Base-by-base conservation (phyloP, 768 basidiomycete species). In the Russula lepida region DNA sequence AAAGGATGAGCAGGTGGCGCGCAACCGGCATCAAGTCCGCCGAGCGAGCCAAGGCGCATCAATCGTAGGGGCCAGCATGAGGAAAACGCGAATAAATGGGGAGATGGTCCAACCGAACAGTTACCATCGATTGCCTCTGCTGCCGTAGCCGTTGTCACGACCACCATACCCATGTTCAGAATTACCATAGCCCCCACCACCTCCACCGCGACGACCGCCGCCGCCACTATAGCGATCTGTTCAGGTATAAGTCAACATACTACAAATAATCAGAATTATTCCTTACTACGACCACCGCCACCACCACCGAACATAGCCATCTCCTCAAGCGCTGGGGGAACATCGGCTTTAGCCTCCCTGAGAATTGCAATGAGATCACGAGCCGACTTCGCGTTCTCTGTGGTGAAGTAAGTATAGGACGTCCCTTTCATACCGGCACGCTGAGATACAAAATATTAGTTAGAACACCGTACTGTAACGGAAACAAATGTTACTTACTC, bases 371-470 rank as follows among this genome's bases (percentile, higher is more conserved):
- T 77, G 11, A 99, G 82, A 69, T 99, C 97, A 43, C 93, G 89
- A 25, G 95, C 95, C 64, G 86, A 84, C 76, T 95, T 97, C 52
- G 92, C 85, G 72, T 97, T 95, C 69, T 98, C 93, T 52, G 95
- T 90, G 49, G 93, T 97, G 77, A 98, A 94, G 79, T 93, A 98
- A 7, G 95, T 95, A 75, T 91, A 95, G 1, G 92, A 91, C 41
- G 84, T 86, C 66, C 95, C 95, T 72, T 84, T 95, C 83, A 85
- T 82, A 43, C 92, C 92, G 47, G 92, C 93, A 73, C 91, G 92
- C 90, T 93, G 65, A 30, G 39, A 11, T 25, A 41, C 35, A 35
- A 48, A 46, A 58, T 43, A 49, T n/a, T n/a, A n/a, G n/a, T 60
- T 17, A 51, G 43, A 51, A 41, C 61, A 30, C 44, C 49, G 51